Conservation (phyloP, 192 early-diverging fungal genomes). For the Funneliformis mosseae region DNA sequence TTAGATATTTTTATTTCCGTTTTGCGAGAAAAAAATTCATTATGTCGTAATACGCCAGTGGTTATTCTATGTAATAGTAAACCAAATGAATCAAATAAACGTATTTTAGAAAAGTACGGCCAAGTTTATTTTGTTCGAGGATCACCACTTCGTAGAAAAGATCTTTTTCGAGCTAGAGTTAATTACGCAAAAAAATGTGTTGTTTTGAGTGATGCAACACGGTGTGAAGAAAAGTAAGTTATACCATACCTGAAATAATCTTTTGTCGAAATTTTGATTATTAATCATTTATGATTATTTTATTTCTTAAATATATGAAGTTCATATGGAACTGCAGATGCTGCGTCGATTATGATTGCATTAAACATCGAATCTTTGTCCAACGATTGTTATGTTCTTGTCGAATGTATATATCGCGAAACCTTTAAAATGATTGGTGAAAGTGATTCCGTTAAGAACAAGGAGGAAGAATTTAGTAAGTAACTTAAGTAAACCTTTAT, state of each 20-base stretch:
- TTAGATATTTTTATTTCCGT: constrained; percentile 69
- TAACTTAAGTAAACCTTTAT: background rate
- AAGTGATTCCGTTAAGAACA: constrained; percentile 55
- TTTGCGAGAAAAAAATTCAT: constrained; percentile 58
- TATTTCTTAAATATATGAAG: background rate
- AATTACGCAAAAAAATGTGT: constrained; percentile 56
- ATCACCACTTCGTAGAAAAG: constrained; percentile 57
- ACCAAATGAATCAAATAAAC: constrained; percentile 44
- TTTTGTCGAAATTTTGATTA: background rate
- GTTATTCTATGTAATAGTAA: constrained; percentile 60
- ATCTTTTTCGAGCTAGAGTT: constrained; percentile 61
- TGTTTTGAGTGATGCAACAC: constrained; percentile 52
- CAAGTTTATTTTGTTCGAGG: constrained; percentile 60
- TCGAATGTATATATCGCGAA: constrained; percentile 73
- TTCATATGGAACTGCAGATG: constrained; percentile 50
- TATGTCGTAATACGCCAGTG: constrained; percentile 42
- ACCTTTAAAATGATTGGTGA: constrained; percentile 79
- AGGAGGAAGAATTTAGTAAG: constrained; percentile 48
- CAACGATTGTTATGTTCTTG: constrained; percentile 61
- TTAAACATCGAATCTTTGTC: constrained; percentile 68
- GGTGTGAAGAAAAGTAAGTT: background rate
- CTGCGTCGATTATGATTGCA: constrained; percentile 63
- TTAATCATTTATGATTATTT: background rate
- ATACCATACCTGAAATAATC: background rate
- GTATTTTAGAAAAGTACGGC: constrained; percentile 51